phyloP scores from a whole-genome alignment of 106 monocot genomes.

The Chionographis japonica region DNA sequence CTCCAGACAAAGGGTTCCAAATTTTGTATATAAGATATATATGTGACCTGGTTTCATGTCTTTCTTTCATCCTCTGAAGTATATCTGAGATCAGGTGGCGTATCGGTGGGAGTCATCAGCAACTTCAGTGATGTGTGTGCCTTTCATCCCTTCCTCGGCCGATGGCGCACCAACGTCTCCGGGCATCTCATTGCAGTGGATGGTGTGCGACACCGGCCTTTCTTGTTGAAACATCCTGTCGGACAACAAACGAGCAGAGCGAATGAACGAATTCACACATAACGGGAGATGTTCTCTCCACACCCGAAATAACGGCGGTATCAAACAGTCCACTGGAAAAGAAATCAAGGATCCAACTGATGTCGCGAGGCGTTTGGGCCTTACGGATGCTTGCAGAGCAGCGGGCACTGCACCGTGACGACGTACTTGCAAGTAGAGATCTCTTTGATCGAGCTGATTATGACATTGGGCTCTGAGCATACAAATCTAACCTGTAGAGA shows the following conservation, averaged over 20 bases:
- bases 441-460: slow-evolving; percentile 83
- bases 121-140: slow-evolving; percentile 16
- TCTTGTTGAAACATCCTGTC: slow-evolving; percentile 84
- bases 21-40: too few relatives aligned
- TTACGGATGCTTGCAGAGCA: slow-evolving; percentile 89
- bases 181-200: slow-evolving; percentile 70
- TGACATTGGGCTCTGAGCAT: slow-evolving; percentile 55
- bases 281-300: too few relatives aligned
- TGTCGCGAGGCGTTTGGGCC: slow-evolving; percentile 1
- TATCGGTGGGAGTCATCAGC: slow-evolving; percentile 16
- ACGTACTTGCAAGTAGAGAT: slow-evolving; percentile 92
- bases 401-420: slow-evolving; percentile 59
- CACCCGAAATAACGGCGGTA: too few relatives aligned
- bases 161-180: slow-evolving; percentile 11
- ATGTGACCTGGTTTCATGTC: not conserved
- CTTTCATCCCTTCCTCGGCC: not conserved
- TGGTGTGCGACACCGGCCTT: slow-evolving; percentile 51
- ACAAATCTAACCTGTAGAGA: slow-evolving; percentile 63
- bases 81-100: slow-evolving; percentile 19
- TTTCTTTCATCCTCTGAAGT: not conserved
- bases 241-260: not conserved
- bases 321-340: too few relatives aligned
- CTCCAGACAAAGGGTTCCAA: too few relatives aligned
- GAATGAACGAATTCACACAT: too few relatives aligned
- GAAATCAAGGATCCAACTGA: too few relatives aligned